Evolutionary conservation across 176 grass and related monocot genomes (phyloP).

Genomic region (Poa pratensis): DNA sequence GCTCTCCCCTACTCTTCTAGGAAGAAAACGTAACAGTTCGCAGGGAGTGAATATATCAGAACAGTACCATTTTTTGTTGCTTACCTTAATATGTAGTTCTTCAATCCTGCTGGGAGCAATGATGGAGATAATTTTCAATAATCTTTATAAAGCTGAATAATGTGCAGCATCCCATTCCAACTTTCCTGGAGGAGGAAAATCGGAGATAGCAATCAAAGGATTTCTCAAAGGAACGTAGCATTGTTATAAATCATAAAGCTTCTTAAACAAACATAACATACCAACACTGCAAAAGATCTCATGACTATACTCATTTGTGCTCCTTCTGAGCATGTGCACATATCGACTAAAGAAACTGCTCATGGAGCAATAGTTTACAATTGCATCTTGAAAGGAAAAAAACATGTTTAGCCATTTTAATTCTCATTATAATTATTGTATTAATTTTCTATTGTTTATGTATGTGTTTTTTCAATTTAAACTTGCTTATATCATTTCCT

Average conservation of each 20-base stretch:
- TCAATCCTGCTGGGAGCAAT: neutral
- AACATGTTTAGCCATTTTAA: constrained; percentile 2
- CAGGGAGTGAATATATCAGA: constrained; percentile 17
- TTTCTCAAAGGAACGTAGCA: constrained; percentile 24
- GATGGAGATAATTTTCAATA: neutral
- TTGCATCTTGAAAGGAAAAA: constrained; percentile 7
- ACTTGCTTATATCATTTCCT: constrained; percentile 40
- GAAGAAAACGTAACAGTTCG: neutral
- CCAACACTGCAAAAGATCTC: neutral
- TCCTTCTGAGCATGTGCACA: constrained; percentile 14
- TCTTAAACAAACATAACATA: constrained; percentile 23
- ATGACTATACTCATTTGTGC: constrained; percentile 19
- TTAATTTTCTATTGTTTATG: constrained; percentile 7
- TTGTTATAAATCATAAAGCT: neutral
- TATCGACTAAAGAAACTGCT: neutral
- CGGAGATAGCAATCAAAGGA: neutral
- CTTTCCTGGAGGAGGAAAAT: neutral
- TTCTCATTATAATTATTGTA: neutral
- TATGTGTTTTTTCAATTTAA: constrained; percentile 13
- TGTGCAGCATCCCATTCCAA: neutral
- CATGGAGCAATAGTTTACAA: constrained; percentile 18
- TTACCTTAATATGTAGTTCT: constrained; percentile 4
- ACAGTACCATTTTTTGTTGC: neutral
- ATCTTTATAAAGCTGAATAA: constrained; percentile 12
- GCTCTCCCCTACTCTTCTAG: constrained; percentile 4